Percentiles rank a stretch among this genome's conserved stretches.
Conservation (phyloP, 2,329 filamentous ascomycete species). For the Aureobasidium lini region DNA sequence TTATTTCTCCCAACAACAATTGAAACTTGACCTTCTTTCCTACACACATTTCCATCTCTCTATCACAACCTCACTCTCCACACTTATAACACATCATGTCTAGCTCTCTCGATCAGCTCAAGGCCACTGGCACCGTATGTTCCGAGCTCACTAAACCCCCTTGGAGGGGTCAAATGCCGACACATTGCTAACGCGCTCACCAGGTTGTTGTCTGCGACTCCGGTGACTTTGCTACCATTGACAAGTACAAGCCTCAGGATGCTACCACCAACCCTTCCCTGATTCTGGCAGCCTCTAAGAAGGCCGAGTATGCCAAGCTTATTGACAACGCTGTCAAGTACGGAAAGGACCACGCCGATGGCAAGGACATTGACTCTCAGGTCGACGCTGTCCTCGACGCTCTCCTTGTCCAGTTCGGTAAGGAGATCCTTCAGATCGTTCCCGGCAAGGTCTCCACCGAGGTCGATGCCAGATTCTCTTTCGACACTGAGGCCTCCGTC, state of each 20-base stretch:
- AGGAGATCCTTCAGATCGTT: conserved; percentile 92
- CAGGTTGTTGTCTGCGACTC: conserved; percentile 96
- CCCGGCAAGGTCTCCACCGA: conserved; percentile 98
- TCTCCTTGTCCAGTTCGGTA: conserved; percentile 95
- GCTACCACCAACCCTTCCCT: conserved; percentile 99
- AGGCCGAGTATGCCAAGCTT: conserved; percentile 87
- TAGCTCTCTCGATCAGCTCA: conserved; percentile 91
- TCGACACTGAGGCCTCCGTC: conserved; percentile 85
- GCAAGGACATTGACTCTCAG: conserved; percentile 60
- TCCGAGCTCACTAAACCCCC: conserved; percentile 15
- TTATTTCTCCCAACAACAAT: conserved; percentile 14
- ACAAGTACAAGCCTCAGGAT: conserved; percentile 99
- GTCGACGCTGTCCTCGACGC: conserved; percentile 86
- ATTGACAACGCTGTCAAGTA: conserved; percentile 79
- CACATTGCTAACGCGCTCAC: conserved; percentile 12
- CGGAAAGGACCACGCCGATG: conserved; percentile 65
- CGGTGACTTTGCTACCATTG: conserved; percentile 79
- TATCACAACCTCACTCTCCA: not conserved
- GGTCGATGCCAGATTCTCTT: conserved; percentile 93
- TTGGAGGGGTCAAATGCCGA: conserved; percentile 4
- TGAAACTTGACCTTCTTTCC: conserved; percentile 3
- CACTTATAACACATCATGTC: conserved; percentile 51
- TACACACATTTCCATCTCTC: not conserved
- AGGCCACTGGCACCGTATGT: conserved; percentile 92
- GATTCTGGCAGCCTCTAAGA: conserved; percentile 97